Conservation (phyloP, 305 asterid genomes). For the Fraxinus xanthoxyloides region DNA sequence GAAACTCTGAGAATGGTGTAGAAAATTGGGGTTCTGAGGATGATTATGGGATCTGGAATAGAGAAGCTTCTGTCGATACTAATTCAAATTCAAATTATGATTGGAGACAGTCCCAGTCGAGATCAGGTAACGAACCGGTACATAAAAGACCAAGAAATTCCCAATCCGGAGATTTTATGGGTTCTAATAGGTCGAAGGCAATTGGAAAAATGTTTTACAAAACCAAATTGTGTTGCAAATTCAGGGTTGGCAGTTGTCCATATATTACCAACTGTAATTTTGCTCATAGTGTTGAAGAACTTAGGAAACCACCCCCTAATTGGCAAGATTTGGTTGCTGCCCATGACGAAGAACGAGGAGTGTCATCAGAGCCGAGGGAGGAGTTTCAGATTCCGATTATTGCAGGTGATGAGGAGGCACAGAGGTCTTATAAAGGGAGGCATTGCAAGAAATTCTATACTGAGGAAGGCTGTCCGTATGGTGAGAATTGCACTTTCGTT, state of each 20-base stretch:
- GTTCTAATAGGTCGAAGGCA: constrained; percentile 44
- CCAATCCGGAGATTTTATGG: constrained; percentile 26
- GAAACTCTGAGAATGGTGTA: constrained; percentile 34
- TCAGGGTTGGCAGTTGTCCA: constrained; percentile 73
- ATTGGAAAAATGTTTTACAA: constrained; percentile 73
- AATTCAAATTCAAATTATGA: constrained; percentile 47
- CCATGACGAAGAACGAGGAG: constrained; percentile 51
- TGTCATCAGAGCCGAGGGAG: constrained; percentile 33
- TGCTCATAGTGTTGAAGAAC: constrained; percentile 75
- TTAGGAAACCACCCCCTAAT: constrained; percentile 74
- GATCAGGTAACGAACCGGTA: constrained; percentile 54
- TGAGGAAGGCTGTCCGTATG: no score
- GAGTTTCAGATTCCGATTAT: no score
- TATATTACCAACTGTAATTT: constrained; percentile 74
- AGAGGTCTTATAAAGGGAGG: no score
- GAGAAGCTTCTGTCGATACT: constrained; percentile 41
- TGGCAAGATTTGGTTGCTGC: constrained; percentile 90
- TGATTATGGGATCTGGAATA: constrained; percentile 68
- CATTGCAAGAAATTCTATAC: no score
- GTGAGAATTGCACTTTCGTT: no score
- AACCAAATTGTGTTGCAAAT: constrained; percentile 76
- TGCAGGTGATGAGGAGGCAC: no score
- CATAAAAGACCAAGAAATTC: constrained; percentile 53
- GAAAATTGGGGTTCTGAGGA: constrained; percentile 67
- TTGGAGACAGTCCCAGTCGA: constrained; percentile 43